These are phyloP conservation scores for Asterella californica DNA, from an alignment of 225 moss, liverwort and hornwort species.

Conservation along the genomic window DNA sequence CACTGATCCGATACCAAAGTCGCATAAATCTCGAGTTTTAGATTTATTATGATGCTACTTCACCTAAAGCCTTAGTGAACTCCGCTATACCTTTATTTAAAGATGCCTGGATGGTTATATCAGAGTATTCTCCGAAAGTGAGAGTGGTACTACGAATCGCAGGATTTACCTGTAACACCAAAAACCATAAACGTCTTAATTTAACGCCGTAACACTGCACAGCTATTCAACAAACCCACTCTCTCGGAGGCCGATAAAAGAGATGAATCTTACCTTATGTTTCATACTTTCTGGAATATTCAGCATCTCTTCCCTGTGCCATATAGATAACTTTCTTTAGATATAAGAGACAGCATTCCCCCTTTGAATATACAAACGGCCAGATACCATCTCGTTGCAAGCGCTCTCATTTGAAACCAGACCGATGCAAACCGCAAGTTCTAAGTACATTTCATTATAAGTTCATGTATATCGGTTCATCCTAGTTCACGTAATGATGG, in stretches of 20 bases:
- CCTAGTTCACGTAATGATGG: too few relatives aligned
- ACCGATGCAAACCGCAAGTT: background rate
- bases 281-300: slow-evolving; percentile 11
- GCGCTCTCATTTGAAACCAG: background rate
- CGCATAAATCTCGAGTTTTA: background rate
- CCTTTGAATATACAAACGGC: background rate
- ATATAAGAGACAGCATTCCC: background rate
- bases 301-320: slow-evolving; percentile 40
- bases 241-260: background rate
- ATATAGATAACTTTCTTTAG: background rate
- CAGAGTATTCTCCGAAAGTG: slow-evolving; percentile 47
- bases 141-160: background rate
- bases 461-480: too few relatives aligned
- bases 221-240: background rate
- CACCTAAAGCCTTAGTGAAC: background rate
- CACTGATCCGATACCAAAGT: background rate
- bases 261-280: slow-evolving; percentile 22
- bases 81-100: background rate
- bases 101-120: slow-evolving; percentile 7
- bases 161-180: slow-evolving; percentile 6
- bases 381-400: background rate
- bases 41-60: background rate
- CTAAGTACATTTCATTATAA: background rate
- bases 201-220: background rate
- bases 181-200: background rate